Percentiles rank a stretch among this genome's conserved stretches.
phyloP scores from a whole-genome alignment of 2,329 filamentous ascomycete genomes.

The Rugonectria rugulosa region DNA sequence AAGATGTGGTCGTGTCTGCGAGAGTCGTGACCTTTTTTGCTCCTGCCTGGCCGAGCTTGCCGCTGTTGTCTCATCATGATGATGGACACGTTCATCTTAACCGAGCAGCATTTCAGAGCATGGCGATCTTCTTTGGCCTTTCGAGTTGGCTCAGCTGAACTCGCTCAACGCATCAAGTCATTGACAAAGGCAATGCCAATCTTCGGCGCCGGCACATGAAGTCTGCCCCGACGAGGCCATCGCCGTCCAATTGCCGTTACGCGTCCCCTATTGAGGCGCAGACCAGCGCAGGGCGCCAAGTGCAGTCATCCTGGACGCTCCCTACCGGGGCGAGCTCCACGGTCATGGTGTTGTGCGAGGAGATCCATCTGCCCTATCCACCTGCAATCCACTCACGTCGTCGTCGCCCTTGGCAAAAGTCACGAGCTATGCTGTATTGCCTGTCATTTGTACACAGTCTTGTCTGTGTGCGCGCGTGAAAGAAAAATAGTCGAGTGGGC shows the following conservation, averaged over 20 bases:
- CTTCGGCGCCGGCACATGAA: background rate
- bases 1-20: background rate
- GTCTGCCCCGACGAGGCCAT: constrained; percentile 15
- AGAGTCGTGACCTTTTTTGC: background rate
- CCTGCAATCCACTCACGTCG: constrained; percentile 16
- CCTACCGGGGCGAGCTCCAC: constrained; percentile 10
- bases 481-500: constrained; percentile 11
- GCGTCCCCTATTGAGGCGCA: constrained; percentile 28
- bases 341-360: constrained; percentile 6
- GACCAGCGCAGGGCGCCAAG: constrained; percentile 11
- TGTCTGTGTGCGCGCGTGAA: no score
- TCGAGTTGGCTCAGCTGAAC: background rate
- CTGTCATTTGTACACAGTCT: no score
- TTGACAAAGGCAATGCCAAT: background rate
- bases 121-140: background rate
- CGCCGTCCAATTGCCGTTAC: constrained; percentile 22
- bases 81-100: constrained; percentile 7
- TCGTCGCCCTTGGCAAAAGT: constrained; percentile 17
- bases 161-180: background rate
- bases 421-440: constrained; percentile 20
- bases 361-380: constrained; percentile 17
- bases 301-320: constrained; percentile 7
- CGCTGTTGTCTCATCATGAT: constrained; percentile 10
- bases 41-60: no score
- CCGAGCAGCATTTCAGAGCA: constrained; percentile 1